phyloP scores from a whole-genome alignment of 2,329 filamentous ascomycete genomes.

The Penicillium sp. region DNA sequence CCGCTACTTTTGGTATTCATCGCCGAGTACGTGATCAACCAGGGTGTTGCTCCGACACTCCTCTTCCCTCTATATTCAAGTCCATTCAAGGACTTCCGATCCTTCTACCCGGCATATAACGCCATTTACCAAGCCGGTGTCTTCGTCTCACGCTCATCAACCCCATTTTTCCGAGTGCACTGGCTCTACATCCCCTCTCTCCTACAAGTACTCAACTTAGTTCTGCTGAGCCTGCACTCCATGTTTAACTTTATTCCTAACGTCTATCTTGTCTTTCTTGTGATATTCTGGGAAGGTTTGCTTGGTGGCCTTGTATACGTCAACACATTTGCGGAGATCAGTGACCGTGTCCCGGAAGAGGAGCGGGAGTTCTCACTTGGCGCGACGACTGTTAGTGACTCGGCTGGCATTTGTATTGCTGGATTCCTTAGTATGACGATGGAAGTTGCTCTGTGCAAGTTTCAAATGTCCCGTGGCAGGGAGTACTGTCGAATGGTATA shows the following conservation, averaged over 20 bases:
- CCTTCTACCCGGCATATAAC: constrained; percentile 92
- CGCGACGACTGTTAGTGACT: constrained; percentile 89
- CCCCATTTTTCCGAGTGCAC: constrained; percentile 80
- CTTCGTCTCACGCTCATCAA: constrained; percentile 89
- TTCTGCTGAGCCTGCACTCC: constrained; percentile 72
- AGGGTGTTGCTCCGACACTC: constrained; percentile 85
- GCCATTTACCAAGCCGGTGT: constrained; percentile 95
- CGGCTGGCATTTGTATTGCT: constrained; percentile 83
- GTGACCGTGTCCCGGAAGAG: constrained; percentile 71
- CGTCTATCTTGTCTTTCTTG: constrained; percentile 79
- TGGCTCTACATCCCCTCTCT: constrained; percentile 78
- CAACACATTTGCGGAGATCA: constrained; percentile 92
- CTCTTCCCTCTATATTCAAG: constrained; percentile 76
- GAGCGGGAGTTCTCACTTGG: constrained; percentile 90
- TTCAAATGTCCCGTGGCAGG: constrained; percentile 78
- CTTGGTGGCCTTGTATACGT: constrained; percentile 92
- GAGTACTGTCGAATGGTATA: constrained; percentile 65
- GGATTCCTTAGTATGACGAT: constrained; percentile 80
- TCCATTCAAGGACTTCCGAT: constrained; percentile 78
- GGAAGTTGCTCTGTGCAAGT: constrained; percentile 78
- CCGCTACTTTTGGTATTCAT: constrained; percentile 90
- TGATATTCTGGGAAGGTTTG: constrained; percentile 93
- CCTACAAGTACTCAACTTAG: constrained; percentile 77
- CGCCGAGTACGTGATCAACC: constrained; percentile 96
- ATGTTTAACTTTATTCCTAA: constrained; percentile 78